Evolutionary conservation across 192 early-diverging fungal species (phyloP), one percentile per base, ranked within the genome.

Genomic region (Lobosporangium transversale): DNA sequence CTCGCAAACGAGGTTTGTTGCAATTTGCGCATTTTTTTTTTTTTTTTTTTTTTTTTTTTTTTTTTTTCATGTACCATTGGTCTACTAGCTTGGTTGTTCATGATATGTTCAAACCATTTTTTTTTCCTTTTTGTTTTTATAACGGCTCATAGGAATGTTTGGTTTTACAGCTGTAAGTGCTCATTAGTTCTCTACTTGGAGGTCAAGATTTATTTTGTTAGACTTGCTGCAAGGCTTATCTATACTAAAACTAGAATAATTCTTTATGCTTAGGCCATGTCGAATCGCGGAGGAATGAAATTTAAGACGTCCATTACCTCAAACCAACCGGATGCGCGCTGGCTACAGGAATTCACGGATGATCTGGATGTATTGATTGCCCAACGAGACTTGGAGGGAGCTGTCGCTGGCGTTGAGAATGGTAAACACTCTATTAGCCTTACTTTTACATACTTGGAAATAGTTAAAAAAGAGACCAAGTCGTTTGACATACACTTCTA

Each of bases 291-390:
- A 55, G 73, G 73, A 32, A 62, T 67, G 58, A 62, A 40, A 29
- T 71, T 71, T 30, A 66, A 54, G 47, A 47, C 68, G 1, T 47
- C 52, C 18, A 65, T 56, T 31, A 62, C 70, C 18, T 45, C 70
- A 17, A 70, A 56, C 36, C 61, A 70, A 24, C 51, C 57, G 14
- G 81, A 86, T 57, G 55, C 70, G 24, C 79, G 80, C n/a, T 92
- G 89, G 89, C 56, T 94, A 17, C 84, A 82, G 47, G 91, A 95
- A 58, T 86, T 96, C 49, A 84, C 91, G 7, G 95, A 98, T 78
- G 89, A 93, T 50, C 78, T 99, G 47, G 97, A 98, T 55, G 95
- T 99, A 9, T 78, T 91, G 29, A 96, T 99, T 84, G 96, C 96
- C 0, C 88, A 93, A 30, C 82, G 95, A 36, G 95, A 97, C 63